phyloP scores from a whole-genome alignment of 495 filamentous ascomycete species.

The Xylaria curta region DNA sequence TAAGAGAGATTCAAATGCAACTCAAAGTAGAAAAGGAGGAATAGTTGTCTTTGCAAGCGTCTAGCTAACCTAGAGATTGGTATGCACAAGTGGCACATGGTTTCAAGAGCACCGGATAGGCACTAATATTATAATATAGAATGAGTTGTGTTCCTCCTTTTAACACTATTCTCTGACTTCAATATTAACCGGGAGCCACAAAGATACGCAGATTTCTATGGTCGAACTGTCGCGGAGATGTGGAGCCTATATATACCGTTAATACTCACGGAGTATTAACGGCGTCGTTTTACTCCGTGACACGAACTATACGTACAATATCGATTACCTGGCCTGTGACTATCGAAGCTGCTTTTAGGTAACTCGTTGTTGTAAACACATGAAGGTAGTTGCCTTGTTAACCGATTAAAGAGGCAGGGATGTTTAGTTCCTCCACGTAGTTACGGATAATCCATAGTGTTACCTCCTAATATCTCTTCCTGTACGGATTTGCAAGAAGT shows the following conservation, averaged over 20 bases:
- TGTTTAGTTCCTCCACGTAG: background rate
- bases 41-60: background rate
- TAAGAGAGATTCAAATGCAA: background rate
- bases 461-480: background rate
- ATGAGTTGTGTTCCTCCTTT: background rate
- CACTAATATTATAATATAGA: background rate
- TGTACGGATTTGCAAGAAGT: background rate
- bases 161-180: background rate
- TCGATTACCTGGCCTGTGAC: background rate
- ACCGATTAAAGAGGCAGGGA: background rate
- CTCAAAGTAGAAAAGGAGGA: constrained; percentile 15
- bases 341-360: background rate
- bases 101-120: background rate
- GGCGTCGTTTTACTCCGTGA: too few relatives aligned
- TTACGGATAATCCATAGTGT: background rate
- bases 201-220: background rate
- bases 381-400: background rate
- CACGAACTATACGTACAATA: background rate
- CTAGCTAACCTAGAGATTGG: background rate
- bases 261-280: too few relatives aligned
- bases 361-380: background rate
- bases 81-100: background rate
- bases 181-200: background rate
- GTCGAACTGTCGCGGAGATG: too few relatives aligned
- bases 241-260: too few relatives aligned